Percentiles rank a stretch among this genome's conserved stretches.
phyloP scores from a whole-genome alignment of 2,329 filamentous ascomycete species.

The Diaporthe sp. region DNA sequence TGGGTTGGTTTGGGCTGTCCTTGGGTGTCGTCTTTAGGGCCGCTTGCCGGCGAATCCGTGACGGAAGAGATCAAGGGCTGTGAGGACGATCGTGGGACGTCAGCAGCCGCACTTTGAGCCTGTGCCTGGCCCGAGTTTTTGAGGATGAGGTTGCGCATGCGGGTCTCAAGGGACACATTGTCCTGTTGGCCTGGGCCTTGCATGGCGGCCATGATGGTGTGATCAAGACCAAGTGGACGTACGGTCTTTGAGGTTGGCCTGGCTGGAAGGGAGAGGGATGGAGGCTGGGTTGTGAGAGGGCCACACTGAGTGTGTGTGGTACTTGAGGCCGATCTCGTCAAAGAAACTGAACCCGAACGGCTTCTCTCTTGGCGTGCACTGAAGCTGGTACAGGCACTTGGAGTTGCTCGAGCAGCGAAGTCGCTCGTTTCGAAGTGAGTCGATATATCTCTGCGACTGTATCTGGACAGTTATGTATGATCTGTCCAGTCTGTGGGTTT shows the following conservation, averaged over 20 bases:
- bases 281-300: not conserved
- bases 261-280: not conserved
- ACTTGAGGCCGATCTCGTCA: too few relatives aligned
- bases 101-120: not conserved
- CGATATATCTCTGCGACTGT: too few relatives aligned
- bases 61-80: constrained; percentile 1
- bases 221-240: not conserved
- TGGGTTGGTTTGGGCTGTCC: constrained; percentile 38
- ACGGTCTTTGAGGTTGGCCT: not conserved
- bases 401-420: too few relatives aligned
- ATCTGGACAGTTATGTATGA: too few relatives aligned
- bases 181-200: constrained; percentile 33
- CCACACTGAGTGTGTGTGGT: not conserved
- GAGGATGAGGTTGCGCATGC: constrained; percentile 45
- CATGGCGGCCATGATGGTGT: constrained; percentile 28
- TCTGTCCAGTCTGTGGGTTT: too few relatives aligned
- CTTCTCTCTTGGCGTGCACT: too few relatives aligned
- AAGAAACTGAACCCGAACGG: too few relatives aligned
- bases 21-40: constrained; percentile 8
- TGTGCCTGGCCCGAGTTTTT: constrained; percentile 41
- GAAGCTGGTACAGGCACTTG: too few relatives aligned
- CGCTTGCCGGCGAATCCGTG: constrained; percentile 1
- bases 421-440: too few relatives aligned
- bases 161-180: constrained; percentile 44
- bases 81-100: constrained; percentile 13